Base-by-base conservation (phyloP, 2,329 filamentous ascomycete genomes). In the Diaporthe sp. region DNA sequence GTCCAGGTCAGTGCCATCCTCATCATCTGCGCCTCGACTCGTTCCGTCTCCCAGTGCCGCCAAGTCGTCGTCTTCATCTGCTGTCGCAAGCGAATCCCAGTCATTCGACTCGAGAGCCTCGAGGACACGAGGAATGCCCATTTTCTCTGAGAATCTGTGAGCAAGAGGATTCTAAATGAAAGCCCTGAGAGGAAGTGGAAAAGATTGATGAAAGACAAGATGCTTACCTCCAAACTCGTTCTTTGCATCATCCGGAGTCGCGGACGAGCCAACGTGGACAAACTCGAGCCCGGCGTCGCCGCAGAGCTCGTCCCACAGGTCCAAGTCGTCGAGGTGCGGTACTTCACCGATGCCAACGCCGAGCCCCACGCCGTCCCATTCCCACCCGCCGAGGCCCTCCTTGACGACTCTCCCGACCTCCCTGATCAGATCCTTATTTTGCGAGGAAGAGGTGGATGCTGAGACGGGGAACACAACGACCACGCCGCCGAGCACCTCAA, bases 41-140 rank as follows among this genome's bases (percentile, higher is more conserved):
- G 79, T 15, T 80, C 80, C 22, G 76, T 79, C 17, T 79, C 79
- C 28, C 81, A 80, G 13, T 22, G 57, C 44, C 28, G 55, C 83
- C 60, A 85, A 78, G 22, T 84, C 82, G 74, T 85, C 83, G 8
- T 81, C 80, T 28, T 83, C 80, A 12, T 78, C 80, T 22, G 78
- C 81, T 9, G 65, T 78, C 12, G 78, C 71, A 31, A 67, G 39
- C 71, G 84, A 82, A 2, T 85, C 86, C 92, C 92, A 94, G 82
- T 93, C 92, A 80, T 93, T 94, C 22, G 91, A 86, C 79, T 93
- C 88, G 19, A 94, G 82, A 0, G 92, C 92, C 80, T 94, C 91
- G 12, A 86, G 85, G 3, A 91, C 86, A 13, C 92, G 87, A 1
- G 89, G 85, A 51, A 93, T 86, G 22, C 92, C 92, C 44, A 86